phyloP scores from a whole-genome alignment of 805 yeast species.

The Maudiozyma pseudohumilis region DNA sequence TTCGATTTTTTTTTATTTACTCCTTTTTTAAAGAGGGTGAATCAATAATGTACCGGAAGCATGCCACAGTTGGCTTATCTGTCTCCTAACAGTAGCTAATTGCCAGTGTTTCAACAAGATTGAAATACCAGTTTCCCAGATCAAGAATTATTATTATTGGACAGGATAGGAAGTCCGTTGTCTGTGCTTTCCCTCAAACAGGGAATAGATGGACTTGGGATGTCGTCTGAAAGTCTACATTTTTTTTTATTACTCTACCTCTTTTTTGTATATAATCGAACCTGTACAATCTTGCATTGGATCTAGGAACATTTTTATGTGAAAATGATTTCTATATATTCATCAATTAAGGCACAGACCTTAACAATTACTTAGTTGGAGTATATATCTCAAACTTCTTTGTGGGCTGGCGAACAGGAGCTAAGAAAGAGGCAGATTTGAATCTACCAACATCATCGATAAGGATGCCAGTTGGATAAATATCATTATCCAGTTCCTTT shows the following conservation, averaged over 20 bases:
- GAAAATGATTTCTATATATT: not conserved
- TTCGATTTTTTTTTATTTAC: not conserved
- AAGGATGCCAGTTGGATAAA: constrained; percentile 41
- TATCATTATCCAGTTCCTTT: constrained; percentile 15
- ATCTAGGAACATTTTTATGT: not conserved
- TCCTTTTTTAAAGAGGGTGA: constrained; percentile 17
- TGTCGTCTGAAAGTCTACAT: constrained; percentile 32
- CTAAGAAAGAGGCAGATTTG: constrained; percentile 43
- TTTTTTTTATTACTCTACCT: constrained; percentile 3
- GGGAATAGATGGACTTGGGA: constrained; percentile 28
- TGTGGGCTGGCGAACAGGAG: constrained; percentile 54
- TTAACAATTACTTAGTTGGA: constrained; percentile 1
- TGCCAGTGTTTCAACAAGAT: constrained; percentile 30
- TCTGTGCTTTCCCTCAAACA: constrained; percentile 20
- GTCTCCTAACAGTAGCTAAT: constrained; percentile 30
- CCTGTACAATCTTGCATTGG: not conserved
- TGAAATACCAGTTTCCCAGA: constrained; percentile 32
- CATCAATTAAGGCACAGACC: too few relatives aligned
- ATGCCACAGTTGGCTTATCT: constrained; percentile 32
- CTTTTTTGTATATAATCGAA: not conserved
- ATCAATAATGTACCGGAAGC: constrained; percentile 30
- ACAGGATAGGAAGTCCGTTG: constrained; percentile 33
- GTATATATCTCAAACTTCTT: constrained; percentile 21
- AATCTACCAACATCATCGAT: constrained; percentile 43
- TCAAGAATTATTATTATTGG: constrained; percentile 18